Percentiles rank a stretch among this genome's conserved stretches.
phyloP scores from a whole-genome alignment of 768 basidiomycete genomes.

The Fomitopsis pulvina region DNA sequence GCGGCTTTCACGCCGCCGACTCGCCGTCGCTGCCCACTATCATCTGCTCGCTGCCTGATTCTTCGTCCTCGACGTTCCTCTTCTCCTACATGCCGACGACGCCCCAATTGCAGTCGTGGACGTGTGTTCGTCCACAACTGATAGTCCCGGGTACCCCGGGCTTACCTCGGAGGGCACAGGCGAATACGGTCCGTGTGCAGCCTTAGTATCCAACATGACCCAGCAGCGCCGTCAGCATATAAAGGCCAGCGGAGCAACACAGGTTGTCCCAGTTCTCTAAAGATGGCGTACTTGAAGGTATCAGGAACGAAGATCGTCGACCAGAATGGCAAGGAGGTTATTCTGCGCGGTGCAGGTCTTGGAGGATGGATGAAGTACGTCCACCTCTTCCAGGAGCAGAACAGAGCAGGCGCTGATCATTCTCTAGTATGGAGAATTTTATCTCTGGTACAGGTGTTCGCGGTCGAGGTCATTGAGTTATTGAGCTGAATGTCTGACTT shows the following conservation, averaged over 20 bases:
- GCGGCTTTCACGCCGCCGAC: no score
- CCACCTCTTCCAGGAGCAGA: slow-evolving; percentile 19
- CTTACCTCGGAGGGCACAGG: not conserved
- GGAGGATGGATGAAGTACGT: slow-evolving; percentile 82
- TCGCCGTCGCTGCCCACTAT: no score
- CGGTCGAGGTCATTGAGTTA: not conserved
- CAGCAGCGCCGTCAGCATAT: not conserved
- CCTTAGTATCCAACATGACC: not conserved
- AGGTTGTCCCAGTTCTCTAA: not conserved
- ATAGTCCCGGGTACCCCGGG: not conserved
- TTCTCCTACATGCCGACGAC: no score
- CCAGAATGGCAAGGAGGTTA: slow-evolving; percentile 46
- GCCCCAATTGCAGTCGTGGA: no score
- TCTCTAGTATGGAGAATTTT: slow-evolving; percentile 66
- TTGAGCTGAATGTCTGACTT: not conserved
- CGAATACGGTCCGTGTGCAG: not conserved
- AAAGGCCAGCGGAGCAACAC: not conserved
- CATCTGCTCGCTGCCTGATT: no score
- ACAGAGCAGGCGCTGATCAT: not conserved
- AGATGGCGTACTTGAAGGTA: slow-evolving; percentile 32
- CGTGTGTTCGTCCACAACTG: no score
- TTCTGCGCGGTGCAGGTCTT: slow-evolving; percentile 67
- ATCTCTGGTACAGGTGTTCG: slow-evolving; percentile 41
- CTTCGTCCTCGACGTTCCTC: no score
- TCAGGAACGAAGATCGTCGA: slow-evolving; percentile 57